Evolutionary conservation across 2,329 filamentous ascomycete species (phyloP).

Genomic region (Escovopsis weberi): DNA sequence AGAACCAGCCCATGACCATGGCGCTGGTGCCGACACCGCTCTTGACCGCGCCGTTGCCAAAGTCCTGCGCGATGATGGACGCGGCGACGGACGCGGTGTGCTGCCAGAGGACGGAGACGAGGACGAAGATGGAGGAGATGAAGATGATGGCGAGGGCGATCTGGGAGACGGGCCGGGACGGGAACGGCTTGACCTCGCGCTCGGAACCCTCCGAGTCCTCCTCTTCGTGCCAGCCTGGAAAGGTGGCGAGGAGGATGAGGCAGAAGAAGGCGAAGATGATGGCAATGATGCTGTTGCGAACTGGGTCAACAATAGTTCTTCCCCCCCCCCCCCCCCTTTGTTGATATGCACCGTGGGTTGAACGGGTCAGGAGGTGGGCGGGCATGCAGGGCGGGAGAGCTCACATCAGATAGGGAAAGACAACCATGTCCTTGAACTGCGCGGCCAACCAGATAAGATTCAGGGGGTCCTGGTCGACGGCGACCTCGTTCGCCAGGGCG

Average conservation of each 20-base stretch:
- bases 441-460: constrained; percentile 95
- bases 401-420: constrained; percentile 92
- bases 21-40: constrained; percentile 85
- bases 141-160: constrained; percentile 88
- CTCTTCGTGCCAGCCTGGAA: constrained; percentile 95
- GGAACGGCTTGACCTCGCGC: constrained; percentile 86
- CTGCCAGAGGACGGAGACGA: constrained; percentile 73
- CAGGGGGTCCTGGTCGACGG: constrained; percentile 83
- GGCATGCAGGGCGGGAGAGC: no score
- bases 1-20: constrained; percentile 97
- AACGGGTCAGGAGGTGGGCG: no score
- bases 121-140: constrained; percentile 53
- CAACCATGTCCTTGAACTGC: constrained; percentile 96
- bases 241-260: constrained; percentile 87
- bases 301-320: no score
- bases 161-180: constrained; percentile 82
- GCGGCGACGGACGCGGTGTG: constrained; percentile 95
- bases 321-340: no score
- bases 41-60: constrained; percentile 77
- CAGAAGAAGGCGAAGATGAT: constrained; percentile 96
- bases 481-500: constrained; percentile 75
- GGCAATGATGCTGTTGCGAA: constrained; percentile 63
- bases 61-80: constrained; percentile 81
- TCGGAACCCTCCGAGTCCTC: constrained; percentile 67
- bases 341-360: no score